Base-by-base conservation (phyloP, 1,284 basidiomycete genomes). In the Microbotryum violaceum region DNA sequence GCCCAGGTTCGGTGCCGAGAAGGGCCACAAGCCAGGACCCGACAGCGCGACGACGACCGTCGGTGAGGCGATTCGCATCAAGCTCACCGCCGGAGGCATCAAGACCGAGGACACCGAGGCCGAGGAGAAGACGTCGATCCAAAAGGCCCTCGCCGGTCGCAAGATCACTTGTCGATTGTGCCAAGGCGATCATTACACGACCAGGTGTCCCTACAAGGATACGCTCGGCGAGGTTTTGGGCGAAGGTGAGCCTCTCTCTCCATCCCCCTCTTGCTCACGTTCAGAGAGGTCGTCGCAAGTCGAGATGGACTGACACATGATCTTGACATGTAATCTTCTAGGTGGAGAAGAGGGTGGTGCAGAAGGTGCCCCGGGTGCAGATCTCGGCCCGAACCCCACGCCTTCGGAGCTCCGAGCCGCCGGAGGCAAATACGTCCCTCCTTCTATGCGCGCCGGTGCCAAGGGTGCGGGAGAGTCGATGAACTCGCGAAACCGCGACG, bases 201-300 rank as follows among this genome's bases (percentile, higher is more conserved):
- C 92, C 65, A 92, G 93, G 77, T 98, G 96, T 82, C 96, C 96
- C 14, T 96, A 96, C 83, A 96, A 92, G 78, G 93, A 97, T 71
- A 89, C 89, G 23, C 77, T 83, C 49, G 80, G 79, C 51, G 83
- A 91, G 51, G 75, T 77, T 14, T 83, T 87, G 23, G 89, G 87
- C 14, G 81, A 71, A 29, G 54, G 57, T 51, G 62, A 58, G 52
- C 63, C 42, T 58, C 58, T 21, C 12, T 45, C 33, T 23, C 25
- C 12, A 2, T 31, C 16, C 18, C 37, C 54, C 23, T 42, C 29
- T 45, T 55, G 44, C 44, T 46, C 44, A 45, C 44, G 25, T 18
- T 42, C 14, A 21, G 3, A 14, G 21, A 12, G 16, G 20, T 8
- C 48, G 20, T 10, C 16, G 47, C n/a, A 48, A 42, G 37, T 42